These are phyloP conservation scores for Camelina laxa DNA, from an alignment of 345 rosid genomes.

Conservation along the genomic window DNA sequence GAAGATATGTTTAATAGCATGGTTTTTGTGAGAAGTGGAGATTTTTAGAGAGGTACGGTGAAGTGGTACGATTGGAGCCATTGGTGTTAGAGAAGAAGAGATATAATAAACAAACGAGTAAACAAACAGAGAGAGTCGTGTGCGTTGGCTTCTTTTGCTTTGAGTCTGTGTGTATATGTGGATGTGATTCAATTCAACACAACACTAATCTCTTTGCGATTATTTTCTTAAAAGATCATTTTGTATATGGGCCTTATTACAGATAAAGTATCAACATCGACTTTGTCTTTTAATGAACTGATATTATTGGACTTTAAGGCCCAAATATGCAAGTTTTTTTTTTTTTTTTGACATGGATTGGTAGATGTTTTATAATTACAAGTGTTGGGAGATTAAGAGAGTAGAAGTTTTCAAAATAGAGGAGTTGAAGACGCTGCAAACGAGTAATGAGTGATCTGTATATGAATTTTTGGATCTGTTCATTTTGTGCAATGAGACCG, in stretches of 20 bases:
- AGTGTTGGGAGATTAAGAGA: not conserved
- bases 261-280: not conserved
- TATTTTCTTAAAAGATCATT: not conserved
- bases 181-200: constrained; percentile 52
- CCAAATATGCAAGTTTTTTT: not conserved
- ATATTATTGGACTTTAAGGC: constrained; percentile 10
- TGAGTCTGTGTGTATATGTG: constrained; percentile 47
- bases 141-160: constrained; percentile 18
- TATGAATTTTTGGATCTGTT: not conserved
- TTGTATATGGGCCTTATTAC: constrained; percentile 29
- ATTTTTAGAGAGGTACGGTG: constrained; percentile 41
- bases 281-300: not conserved
- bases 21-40: constrained; percentile 41
- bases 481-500: not conserved
- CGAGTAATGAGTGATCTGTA: not conserved
- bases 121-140: constrained; percentile 15
- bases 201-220: constrained; percentile 32
- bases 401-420: not conserved
- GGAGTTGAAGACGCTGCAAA: not conserved
- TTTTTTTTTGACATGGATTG: not conserved
- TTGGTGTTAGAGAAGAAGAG: constrained; percentile 7
- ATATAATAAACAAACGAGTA: constrained; percentile 11
- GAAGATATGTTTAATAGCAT: constrained; percentile 71
- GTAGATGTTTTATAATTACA: not conserved
- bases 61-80: constrained; percentile 42